A percentile compares a stretch with the other conserved stretches of the same genome.
phyloP scores from a whole-genome alignment of 2,329 filamentous ascomycete genomes.

The Clonostachys chloroleuca region DNA sequence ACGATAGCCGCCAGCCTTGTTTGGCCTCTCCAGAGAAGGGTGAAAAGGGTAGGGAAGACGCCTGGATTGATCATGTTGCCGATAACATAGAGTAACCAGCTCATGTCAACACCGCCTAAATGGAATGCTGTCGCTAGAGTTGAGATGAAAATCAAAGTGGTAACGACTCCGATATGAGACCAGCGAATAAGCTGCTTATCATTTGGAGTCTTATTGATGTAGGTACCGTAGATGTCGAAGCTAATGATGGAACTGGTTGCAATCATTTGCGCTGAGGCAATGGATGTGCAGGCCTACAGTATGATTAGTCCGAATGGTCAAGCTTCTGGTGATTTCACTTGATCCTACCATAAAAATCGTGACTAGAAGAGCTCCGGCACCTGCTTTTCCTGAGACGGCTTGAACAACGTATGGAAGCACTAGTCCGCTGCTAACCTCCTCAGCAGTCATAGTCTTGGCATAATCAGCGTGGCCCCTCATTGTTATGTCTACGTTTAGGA shows the following conservation, averaged over 20 bases:
- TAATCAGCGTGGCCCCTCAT: not conserved
- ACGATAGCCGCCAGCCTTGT: conserved; percentile 63
- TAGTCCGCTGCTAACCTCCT: conserved; percentile 1
- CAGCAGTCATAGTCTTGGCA: not conserved
- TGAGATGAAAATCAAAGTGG: not conserved
- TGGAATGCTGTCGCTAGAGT: conserved; percentile 15
- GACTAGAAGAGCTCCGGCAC: not conserved
- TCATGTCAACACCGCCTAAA: conserved; percentile 72
- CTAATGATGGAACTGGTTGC: conserved; percentile 81
- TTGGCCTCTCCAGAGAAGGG: conserved; percentile 73
- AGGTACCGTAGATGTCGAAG: conserved; percentile 64
- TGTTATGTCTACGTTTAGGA: too few relatives aligned
- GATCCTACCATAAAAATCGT: conserved; percentile 1
- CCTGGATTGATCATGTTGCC: conserved; percentile 69
- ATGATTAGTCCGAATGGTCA: too few relatives aligned
- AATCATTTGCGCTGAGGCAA: conserved; percentile 66
- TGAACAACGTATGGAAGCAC: conserved; percentile 1
- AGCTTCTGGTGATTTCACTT: too few relatives aligned
- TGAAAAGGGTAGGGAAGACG: conserved; percentile 72
- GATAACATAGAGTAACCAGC: conserved; percentile 67
- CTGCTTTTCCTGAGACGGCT: conserved; percentile 1
- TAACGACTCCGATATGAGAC: not conserved
- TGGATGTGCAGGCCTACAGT: not conserved
- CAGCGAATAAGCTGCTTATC: not conserved
- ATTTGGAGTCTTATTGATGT: not conserved